Base-by-base conservation (phyloP, 805 yeast genomes). In the Saccharomycopsis vini region DNA sequence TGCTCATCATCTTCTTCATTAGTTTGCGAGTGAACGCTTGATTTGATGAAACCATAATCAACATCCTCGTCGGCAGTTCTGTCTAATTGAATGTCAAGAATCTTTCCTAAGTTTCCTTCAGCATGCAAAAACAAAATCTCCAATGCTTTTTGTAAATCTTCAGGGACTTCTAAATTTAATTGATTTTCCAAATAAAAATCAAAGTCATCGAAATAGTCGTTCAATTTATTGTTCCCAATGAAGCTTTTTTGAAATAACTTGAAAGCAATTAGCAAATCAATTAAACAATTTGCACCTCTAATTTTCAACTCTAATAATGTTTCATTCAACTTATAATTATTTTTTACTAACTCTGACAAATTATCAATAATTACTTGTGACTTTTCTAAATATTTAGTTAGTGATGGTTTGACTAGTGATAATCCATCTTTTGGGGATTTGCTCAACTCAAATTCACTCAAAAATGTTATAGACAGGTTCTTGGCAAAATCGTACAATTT, bases 11-110 rank as follows among this genome's bases (percentile, higher is more conserved):
- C 16, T 22, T 36, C 35, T 28, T 32, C 22, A n/a, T n/a, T n/a
- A n/a, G n/a, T n/a, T n/a, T n/a, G 5, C 5, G n/a, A 13, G n/a
- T 28, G n/a, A 28, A 28, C n/a, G 31, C 2, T 28, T 28, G 31
- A n/a, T 32, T 32, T 26, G 3, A 37, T 16, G 24, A 34, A 36
- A 7, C 57, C 64, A 32, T 56, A 61, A 42, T 67, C 63, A 15
- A 70, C 75, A 49, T 63, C 78, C 54, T 79, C 84, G 18, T 67
- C 63, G 28, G 68, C 78, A 19, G 62, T 63, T 52, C 81, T 65
- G 35, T 75, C 80, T 42, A 78, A 55, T 10, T 67, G 62, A 2
- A 64, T 54, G 0, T 58, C 54, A n/a, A 61, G 37, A 1, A 58
- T 30, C 36, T 56, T 60, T 0, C 77, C 76, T 10, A 66, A 51